Base-by-base conservation (phyloP, 1,284 basidiomycete species). In the Ganoderma leucocontextum region DNA sequence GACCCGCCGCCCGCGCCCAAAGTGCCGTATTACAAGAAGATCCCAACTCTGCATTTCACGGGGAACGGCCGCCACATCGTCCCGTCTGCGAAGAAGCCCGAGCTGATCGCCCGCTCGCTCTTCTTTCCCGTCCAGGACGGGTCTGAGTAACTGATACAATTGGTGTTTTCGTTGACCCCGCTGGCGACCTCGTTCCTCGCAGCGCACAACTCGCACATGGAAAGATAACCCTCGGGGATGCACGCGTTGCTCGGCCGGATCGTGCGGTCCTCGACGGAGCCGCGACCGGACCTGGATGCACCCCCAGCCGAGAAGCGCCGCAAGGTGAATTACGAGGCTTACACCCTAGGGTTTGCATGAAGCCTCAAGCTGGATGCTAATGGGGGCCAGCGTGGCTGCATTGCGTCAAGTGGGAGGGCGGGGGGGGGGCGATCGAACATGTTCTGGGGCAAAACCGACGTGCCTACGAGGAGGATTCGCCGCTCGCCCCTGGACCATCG, bases 211-310 rank as follows among this genome's bases (percentile, higher is more conserved):
- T 66, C 25, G 29, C 55, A 2, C 65, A 60, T 1, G 65, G 52
- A 2, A n/a, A 57, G 49, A 60, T 67, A 35, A 33, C 65, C 8
- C 44, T 67, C 6, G 65, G 67, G 2, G 65, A 55, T 15, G 70
- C 66, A 4, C 65, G 68, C 65, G 29, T 58, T 72, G 33, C 62
- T 69, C 29, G 70, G 70, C 2, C 70, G 70, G 25, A 47, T 65
- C 42, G 63, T 72, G 25, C 70, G 67, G 58, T 72, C 58, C 9
- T 72, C 65, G 9, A 62, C 38, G 39, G 67, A 58, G 39, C 59
- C 70, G 8, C 68, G 55, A 2, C 29, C 49, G 7, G 60, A 60
- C 25, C 39, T 42, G 5, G 41, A 39, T 60, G 60, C 52, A 12
- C 39, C 22, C 25, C 66, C 58, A 1, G 22, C 42, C 6, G 63